Percentiles rank a stretch among this genome's conserved stretches.
Conservation (phyloP, 2,329 filamentous ascomycete species). For the Penicillium sp. region DNA sequence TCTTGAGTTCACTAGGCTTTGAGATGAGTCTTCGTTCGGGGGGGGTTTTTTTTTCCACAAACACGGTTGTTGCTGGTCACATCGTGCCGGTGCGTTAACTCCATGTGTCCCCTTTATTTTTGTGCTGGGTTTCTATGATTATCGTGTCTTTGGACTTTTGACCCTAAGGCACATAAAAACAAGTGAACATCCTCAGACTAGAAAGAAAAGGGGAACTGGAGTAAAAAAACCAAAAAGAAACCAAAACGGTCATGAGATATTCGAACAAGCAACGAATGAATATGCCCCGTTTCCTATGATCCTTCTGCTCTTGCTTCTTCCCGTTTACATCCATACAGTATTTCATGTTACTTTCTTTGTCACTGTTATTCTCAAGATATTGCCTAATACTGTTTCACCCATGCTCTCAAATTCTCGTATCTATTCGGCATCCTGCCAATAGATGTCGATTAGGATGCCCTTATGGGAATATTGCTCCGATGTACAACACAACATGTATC, state of each 20-base stretch:
- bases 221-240: slow-evolving; percentile 14
- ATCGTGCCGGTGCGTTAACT: slow-evolving; percentile 25
- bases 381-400: slow-evolving; percentile 19
- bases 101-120: slow-evolving; percentile 4
- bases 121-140: slow-evolving; percentile 6
- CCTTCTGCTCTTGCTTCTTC: slow-evolving; percentile 8
- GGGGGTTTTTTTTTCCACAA: slow-evolving; percentile 11
- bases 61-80: slow-evolving; percentile 38
- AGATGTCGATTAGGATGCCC: neutral
- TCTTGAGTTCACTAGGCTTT: slow-evolving; percentile 13
- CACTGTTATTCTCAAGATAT: slow-evolving; percentile 18
- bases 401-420: neutral
- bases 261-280: slow-evolving; percentile 29
- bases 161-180: slow-evolving; percentile 10
- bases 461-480: neutral
- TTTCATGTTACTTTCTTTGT: slow-evolving; percentile 17
- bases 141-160: slow-evolving; percentile 14
- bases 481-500: slow-evolving; percentile 8
- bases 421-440: neutral
- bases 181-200: neutral
- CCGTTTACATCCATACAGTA: slow-evolving; percentile 14
- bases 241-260: slow-evolving; percentile 23
- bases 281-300: slow-evolving; percentile 24
- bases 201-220: slow-evolving; percentile 4
- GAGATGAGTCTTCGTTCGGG: slow-evolving; percentile 12